These are phyloP conservation scores for Solanum corneliomulleri DNA, from an alignment of 257 asterid species.

Conservation along the genomic window DNA sequence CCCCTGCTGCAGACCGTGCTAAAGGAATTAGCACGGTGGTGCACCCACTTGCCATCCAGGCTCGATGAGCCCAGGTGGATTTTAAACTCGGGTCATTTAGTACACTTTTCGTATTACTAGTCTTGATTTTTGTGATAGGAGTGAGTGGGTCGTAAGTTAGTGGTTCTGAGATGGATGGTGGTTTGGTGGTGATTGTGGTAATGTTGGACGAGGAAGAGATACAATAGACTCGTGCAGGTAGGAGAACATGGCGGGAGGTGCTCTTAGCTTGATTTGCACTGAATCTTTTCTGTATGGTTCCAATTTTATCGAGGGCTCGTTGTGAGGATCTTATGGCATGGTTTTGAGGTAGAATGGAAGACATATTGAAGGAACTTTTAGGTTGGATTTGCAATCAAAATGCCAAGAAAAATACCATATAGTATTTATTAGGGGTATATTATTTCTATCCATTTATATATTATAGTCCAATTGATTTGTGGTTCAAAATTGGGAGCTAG, in stretches of 20 bases:
- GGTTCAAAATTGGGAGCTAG: neutral
- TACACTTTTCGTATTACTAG: neutral
- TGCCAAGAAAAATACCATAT: neutral
- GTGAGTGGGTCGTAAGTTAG: neutral
- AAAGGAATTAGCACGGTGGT: conserved; percentile 54
- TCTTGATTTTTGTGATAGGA: neutral
- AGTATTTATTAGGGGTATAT: neutral
- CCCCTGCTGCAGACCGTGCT: conserved; percentile 30
- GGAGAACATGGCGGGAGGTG: neutral
- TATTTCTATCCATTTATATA: neutral
- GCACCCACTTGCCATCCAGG: conserved; percentile 71
- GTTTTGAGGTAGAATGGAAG: conserved; percentile 11
- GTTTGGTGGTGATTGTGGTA: neutral
- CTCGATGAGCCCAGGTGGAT: conserved; percentile 80
- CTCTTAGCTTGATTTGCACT: neutral
- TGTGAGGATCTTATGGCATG: neutral
- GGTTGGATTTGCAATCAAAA: neutral
- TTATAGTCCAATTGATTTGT: neutral
- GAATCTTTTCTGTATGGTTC: neutral
- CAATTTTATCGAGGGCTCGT: neutral
- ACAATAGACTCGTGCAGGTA: conserved; percentile 1
- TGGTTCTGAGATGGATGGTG: neutral
- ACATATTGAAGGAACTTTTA: conserved; percentile 3
- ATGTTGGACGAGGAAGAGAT: neutral
- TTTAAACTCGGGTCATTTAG: conserved; percentile 37